Evolutionary conservation across 2,329 filamentous ascomycete species (phyloP).

Genomic region (Phyllachora maydis): DNA sequence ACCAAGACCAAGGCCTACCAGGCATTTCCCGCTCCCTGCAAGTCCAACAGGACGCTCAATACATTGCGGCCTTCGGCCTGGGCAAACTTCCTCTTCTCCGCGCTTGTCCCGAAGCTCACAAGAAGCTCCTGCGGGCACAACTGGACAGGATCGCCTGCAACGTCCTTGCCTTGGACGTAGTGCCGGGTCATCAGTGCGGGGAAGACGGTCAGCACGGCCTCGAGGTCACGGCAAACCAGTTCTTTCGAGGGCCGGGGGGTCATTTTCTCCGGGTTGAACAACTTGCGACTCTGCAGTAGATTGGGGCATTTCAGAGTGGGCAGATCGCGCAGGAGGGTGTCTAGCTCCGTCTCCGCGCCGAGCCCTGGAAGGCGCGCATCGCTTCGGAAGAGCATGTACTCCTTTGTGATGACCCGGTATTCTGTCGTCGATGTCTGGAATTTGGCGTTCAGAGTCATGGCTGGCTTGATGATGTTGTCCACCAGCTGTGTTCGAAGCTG

Average conservation of each 20-base stretch:
- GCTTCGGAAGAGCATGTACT: conserved; percentile 10
- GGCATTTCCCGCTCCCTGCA: too few species aligned
- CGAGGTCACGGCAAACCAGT: conserved; percentile 8
- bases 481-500: conserved; percentile 8
- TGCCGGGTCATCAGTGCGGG: too few species aligned
- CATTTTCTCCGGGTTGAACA: conserved; percentile 12
- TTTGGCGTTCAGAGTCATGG: conserved; percentile 16
- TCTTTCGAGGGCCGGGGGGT: conserved; percentile 12
- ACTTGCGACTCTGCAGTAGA: conserved; percentile 15
- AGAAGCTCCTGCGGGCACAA: too few species aligned
- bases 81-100: too few species aligned
- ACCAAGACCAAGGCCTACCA: too few species aligned
- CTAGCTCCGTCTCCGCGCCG: conserved; percentile 10
- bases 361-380: conserved; percentile 6
- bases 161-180: too few species aligned
- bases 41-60: too few species aligned
- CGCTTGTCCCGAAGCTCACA: too few species aligned
- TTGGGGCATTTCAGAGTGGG: conserved; percentile 14
- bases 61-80: too few species aligned
- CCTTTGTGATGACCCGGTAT: conserved; percentile 15
- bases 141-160: too few species aligned
- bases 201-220: conserved; percentile 8
- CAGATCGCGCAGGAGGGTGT: conserved; percentile 13
- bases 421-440: conserved; percentile 15
- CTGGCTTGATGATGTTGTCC: conserved; percentile 12